Conservation (phyloP, 306 rosid species). For the Ceratonia siliqua region DNA sequence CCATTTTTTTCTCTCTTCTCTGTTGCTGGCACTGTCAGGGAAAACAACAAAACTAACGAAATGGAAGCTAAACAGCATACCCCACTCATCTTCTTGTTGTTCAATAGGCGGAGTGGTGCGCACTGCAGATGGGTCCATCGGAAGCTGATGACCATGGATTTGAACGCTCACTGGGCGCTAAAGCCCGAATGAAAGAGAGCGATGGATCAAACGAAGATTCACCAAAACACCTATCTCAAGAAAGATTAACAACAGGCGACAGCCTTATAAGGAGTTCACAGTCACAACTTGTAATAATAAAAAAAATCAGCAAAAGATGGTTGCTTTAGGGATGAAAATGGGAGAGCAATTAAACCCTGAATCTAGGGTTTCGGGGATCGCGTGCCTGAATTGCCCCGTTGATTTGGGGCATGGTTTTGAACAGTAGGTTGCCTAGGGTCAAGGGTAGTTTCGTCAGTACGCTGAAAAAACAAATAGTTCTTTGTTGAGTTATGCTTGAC, state of each 20-base stretch:
- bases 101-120: constrained; percentile 54
- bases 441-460: constrained; percentile 39
- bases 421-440: background rate
- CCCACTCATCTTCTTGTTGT: constrained; percentile 81
- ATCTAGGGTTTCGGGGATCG: constrained; percentile 33
- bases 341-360: constrained; percentile 47
- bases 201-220: constrained; percentile 15
- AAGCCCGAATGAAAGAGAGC: constrained; percentile 59
- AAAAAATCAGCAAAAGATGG: constrained; percentile 6
- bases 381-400: constrained; percentile 38
- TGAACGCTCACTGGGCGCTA: constrained; percentile 60
- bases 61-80: constrained; percentile 42
- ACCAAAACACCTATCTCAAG: constrained; percentile 21
- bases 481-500: no score
- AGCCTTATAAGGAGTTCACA: no score
- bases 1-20: background rate
- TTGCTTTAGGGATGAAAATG: constrained; percentile 25
- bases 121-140: constrained; percentile 76
- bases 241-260: no score
- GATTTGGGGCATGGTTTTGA: background rate
- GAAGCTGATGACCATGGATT: constrained; percentile 83
- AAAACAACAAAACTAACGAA: background rate
- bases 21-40: background rate
- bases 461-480: no score
- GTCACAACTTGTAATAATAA: no score